phyloP scores from a whole-genome alignment of 2,329 filamentous ascomycete species.

The Exophiala calicioides region DNA sequence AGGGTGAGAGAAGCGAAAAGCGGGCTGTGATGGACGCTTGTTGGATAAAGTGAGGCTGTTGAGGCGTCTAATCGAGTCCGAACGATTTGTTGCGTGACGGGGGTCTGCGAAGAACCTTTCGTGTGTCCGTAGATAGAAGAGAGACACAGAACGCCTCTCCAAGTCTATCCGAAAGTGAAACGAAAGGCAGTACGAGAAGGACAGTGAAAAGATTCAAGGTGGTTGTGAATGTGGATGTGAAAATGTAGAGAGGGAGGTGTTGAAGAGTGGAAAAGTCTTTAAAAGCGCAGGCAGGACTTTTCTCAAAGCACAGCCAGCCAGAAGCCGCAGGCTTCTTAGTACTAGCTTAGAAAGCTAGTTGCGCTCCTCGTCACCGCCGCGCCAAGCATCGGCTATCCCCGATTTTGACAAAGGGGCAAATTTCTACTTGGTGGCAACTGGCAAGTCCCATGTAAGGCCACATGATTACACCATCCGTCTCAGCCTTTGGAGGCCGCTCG shows the following conservation, averaged over 20 bases:
- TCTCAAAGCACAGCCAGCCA: slow-evolving; percentile 5
- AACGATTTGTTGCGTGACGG: slow-evolving; percentile 6
- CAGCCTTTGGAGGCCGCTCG: too few species aligned
- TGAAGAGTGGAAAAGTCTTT: slow-evolving; percentile 20
- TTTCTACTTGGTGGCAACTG: too few species aligned
- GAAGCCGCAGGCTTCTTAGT: slow-evolving; percentile 9
- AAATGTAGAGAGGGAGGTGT: slow-evolving; percentile 15
- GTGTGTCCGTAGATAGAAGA: slow-evolving; percentile 32
- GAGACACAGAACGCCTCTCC: slow-evolving; percentile 33
- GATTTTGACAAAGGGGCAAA: too few species aligned
- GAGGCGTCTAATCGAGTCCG: slow-evolving; percentile 14
- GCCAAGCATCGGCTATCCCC: too few species aligned
- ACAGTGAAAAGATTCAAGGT: slow-evolving; percentile 17
- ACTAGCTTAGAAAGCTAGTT: too few species aligned
- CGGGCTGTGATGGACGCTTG: slow-evolving; percentile 7
- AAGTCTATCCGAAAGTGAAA: slow-evolving; percentile 34
- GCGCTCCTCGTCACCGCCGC: too few species aligned
- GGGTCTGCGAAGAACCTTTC: slow-evolving; percentile 22
- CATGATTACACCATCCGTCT: too few species aligned
- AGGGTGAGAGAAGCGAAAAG: slow-evolving; percentile 1
- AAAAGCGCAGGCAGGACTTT: slow-evolving; percentile 27
- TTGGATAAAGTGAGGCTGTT: slow-evolving; percentile 19
- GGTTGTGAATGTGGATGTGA: slow-evolving; percentile 17
- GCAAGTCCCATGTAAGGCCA: too few species aligned
- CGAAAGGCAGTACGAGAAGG: slow-evolving; percentile 31